These are phyloP conservation scores for Phytophthora aleatoria DNA, from an alignment of 352 stramenopile genomes.

Conservation along the genomic window DNA sequence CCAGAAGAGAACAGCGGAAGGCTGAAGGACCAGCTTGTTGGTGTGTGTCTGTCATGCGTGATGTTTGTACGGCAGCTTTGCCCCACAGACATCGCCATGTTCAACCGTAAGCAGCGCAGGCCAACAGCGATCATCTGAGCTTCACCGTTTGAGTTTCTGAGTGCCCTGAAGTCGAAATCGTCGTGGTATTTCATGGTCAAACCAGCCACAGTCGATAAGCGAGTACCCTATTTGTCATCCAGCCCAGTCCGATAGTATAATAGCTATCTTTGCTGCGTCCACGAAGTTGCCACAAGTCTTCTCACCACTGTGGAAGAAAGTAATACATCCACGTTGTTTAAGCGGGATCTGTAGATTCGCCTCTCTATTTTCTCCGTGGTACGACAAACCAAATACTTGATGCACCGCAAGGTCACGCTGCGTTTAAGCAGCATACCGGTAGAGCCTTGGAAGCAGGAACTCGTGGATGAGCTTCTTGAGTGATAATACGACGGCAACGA, in stretches of 20 bases:
- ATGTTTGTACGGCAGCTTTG: constrained; percentile 21
- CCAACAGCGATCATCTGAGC: constrained; percentile 8
- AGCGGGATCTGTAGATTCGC: not conserved
- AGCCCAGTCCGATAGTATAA: no score
- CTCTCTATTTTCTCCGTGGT: not conserved
- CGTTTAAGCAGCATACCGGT: no score
- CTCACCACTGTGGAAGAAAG: not conserved
- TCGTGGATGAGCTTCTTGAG: no score
- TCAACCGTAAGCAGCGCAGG: constrained; percentile 18
- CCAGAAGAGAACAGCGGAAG: constrained; percentile 11
- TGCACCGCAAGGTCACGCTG: no score
- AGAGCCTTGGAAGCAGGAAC: no score
- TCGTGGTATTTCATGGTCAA: not conserved
- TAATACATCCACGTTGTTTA: not conserved
- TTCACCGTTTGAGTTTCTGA: not conserved
- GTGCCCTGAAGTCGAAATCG: not conserved
- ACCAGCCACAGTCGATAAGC: no score
- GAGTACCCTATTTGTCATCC: no score
- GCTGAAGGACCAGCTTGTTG: constrained; percentile 12
- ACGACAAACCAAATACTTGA: not conserved
- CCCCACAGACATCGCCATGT: constrained; percentile 19
- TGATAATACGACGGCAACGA: no score
- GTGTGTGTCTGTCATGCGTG: constrained; percentile 26
- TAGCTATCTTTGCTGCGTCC: no score
- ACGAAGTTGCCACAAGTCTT: no score